These are phyloP conservation scores for Arthromyces matolae DNA, from an alignment of 768 basidiomycete genomes.

Conservation along the genomic window DNA sequence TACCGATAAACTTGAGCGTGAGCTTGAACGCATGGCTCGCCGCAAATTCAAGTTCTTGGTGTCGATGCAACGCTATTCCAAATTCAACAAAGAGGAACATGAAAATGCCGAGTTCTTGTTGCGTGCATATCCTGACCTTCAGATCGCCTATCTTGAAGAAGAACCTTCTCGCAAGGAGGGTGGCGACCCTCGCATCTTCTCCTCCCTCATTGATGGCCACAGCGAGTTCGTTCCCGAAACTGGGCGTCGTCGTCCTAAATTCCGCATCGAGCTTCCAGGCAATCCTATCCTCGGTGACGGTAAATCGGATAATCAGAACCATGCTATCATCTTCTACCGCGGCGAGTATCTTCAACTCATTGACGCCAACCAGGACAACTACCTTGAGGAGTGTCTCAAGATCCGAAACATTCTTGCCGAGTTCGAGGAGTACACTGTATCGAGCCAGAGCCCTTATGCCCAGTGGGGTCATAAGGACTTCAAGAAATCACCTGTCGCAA, in stretches of 20 bases:
- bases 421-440: conserved; percentile 89
- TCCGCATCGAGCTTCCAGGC: conserved; percentile 96
- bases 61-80: conserved; percentile 98
- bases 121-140: conserved; percentile 96
- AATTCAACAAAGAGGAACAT: conserved; percentile 99
- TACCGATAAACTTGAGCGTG: conserved; percentile 93
- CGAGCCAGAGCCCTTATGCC: conserved; percentile 87
- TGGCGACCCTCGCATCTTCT: conserved; percentile 93
- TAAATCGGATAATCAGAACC: conserved; percentile 99
- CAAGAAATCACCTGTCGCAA: conserved; percentile 86
- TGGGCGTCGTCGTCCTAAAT: conserved; percentile 89
- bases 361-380: conserved; percentile 99
- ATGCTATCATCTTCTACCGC: conserved; percentile 98
- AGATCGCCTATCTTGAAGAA: conserved; percentile 98
- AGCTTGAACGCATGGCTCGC: conserved; percentile 95
- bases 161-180: conserved; percentile 92
- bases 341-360: conserved; percentile 99
- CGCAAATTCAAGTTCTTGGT: conserved; percentile 99
- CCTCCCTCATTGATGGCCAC: conserved; percentile 95
- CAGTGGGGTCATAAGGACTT: conserved; percentile 89
- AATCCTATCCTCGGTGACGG: conserved; percentile 99
- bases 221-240: conserved; percentile 91
- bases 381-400: conserved; percentile 98
- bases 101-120: conserved; percentile 98
- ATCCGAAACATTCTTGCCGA: conserved; percentile 97